phyloP scores from a whole-genome alignment of 768 basidiomycete species.

The Gloeophyllum trabeum region DNA sequence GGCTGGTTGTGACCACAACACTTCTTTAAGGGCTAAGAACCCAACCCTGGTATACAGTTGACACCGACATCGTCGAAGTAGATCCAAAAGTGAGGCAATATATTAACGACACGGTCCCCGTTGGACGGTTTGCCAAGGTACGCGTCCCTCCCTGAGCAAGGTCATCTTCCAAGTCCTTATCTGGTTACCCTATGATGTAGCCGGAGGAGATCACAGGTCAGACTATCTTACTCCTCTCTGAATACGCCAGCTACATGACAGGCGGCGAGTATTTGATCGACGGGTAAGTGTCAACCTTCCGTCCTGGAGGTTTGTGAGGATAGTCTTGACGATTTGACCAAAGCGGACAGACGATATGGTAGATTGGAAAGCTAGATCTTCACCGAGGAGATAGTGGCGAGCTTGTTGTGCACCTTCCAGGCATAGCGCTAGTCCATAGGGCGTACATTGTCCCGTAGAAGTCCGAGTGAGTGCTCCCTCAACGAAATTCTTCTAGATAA shows the following conservation, averaged over 20 bases:
- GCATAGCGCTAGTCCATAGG: no score
- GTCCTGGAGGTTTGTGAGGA: no score
- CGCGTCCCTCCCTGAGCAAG: no score
- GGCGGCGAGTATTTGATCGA: constrained; percentile 46
- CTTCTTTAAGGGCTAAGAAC: neutral
- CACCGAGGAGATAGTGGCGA: no score
- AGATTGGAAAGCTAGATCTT: no score
- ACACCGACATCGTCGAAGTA: constrained; percentile 47
- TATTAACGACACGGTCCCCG: constrained; percentile 37
- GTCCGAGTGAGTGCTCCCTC: no score
- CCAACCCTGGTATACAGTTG: no score
- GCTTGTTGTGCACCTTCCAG: no score
- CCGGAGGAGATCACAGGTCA: constrained; percentile 48
- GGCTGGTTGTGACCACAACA: neutral
- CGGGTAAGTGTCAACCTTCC: constrained; percentile 38
- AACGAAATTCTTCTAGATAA: no score
- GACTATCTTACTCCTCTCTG: constrained; percentile 40
- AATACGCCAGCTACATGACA: constrained; percentile 43
- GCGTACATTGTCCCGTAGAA: no score
- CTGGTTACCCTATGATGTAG: constrained; percentile 13
- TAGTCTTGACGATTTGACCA: no score
- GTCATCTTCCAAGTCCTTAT: neutral
- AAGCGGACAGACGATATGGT: no score
- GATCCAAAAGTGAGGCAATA: constrained; percentile 34
- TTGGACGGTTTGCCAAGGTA: constrained; percentile 47